Evolutionary conservation across 108 stramenopile genomes (phyloP).

Genomic region (Fragilariopsis cylindrus): DNA sequence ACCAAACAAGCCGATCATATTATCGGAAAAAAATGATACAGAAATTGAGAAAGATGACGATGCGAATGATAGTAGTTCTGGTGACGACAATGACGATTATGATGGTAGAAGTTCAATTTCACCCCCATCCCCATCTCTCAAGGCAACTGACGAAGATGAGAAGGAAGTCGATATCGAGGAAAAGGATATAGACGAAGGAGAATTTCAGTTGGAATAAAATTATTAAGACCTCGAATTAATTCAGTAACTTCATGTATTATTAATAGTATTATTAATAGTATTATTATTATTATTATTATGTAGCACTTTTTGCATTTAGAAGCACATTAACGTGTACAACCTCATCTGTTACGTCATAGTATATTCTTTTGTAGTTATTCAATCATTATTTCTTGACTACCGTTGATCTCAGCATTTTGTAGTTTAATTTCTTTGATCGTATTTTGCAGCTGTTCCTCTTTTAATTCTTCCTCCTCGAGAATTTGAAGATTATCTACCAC

Average conservation of each 20-base stretch:
- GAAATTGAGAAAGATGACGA: background rate
- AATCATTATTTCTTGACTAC: no score
- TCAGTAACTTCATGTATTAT: background rate
- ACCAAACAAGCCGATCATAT: background rate
- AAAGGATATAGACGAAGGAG: constrained; percentile 32
- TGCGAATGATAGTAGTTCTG: background rate
- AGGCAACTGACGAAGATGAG: constrained; percentile 19
- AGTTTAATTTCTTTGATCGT: no score
- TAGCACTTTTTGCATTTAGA: background rate
- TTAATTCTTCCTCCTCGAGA: constrained; percentile 56
- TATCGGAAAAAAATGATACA: background rate
- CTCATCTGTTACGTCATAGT: no score
- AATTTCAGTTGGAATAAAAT: constrained; percentile 32
- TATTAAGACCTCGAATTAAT: background rate
- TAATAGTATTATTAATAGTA: no score
- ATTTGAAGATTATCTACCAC: constrained; percentile 51
- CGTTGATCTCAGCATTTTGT: no score
- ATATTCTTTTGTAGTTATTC: no score
- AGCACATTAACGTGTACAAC: no score
- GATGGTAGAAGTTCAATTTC: background rate
- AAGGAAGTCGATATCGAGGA: constrained; percentile 8
- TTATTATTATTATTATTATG: no score
- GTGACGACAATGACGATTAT: background rate
- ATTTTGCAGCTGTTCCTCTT: constrained; percentile 16
- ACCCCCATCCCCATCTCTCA: background rate